Conservation (phyloP, 2,329 filamentous ascomycete genomes). For the Trematosphaeria pertusa region DNA sequence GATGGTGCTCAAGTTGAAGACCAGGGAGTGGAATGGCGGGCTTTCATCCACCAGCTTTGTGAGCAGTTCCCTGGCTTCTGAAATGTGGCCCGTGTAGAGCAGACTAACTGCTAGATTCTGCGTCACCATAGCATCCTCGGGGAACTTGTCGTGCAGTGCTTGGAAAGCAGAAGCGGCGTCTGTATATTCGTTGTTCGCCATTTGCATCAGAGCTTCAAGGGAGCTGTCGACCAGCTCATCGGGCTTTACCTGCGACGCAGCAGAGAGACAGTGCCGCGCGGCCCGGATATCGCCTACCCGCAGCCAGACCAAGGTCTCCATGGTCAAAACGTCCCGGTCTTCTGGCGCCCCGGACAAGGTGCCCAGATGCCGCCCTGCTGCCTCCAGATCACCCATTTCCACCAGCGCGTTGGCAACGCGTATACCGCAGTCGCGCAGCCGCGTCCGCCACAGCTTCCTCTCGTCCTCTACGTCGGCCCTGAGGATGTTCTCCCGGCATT, state of each 20-base stretch:
- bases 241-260: constrained; percentile 17
- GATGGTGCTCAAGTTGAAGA: constrained; percentile 89
- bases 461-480: constrained; percentile 56
- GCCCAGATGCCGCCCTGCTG: constrained; percentile 75
- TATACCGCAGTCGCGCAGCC: constrained; percentile 77
- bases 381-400: constrained; percentile 87
- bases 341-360: constrained; percentile 55
- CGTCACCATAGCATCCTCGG: constrained; percentile 71
- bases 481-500: constrained; percentile 69
- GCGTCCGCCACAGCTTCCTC: constrained; percentile 71
- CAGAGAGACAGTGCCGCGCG: constrained; percentile 64
- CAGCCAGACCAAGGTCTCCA: constrained; percentile 72
- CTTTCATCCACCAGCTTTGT: constrained; percentile 69
- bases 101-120: constrained; percentile 87
- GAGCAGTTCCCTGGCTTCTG: constrained; percentile 67
- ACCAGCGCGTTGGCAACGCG: constrained; percentile 70
- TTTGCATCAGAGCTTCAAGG: constrained; percentile 73
- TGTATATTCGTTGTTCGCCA: constrained; percentile 78
- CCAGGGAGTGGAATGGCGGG: constrained; percentile 71
- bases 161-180: constrained; percentile 69
- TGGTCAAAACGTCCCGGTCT: constrained; percentile 44
- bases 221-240: constrained; percentile 50
- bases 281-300: constrained; percentile 77
- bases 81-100: constrained; percentile 78
- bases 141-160: constrained; percentile 54